Conservation (phyloP, 2,329 filamentous ascomycete species). For the Pseudocercospora eumusae region DNA sequence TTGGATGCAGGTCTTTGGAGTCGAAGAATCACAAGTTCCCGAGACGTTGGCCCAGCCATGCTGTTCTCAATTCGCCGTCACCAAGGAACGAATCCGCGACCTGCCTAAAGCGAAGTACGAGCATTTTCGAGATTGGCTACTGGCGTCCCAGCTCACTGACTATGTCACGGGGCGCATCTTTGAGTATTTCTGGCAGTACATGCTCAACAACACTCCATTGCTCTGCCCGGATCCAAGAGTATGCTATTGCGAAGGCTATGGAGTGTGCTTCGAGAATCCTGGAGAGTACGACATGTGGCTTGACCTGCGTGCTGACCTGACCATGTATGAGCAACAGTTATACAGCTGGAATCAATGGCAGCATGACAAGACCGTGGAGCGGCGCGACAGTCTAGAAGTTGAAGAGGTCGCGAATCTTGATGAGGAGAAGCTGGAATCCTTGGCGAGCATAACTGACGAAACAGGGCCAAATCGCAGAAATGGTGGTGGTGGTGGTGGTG, state of each 20-base stretch:
- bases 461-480: not conserved
- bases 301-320: constrained; percentile 46
- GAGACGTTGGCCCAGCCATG: constrained; percentile 60
- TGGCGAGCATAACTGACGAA: constrained; percentile 14
- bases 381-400: constrained; percentile 14
- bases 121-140: constrained; percentile 61
- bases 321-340: constrained; percentile 46
- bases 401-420: constrained; percentile 38
- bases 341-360: constrained; percentile 45
- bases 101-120: constrained; percentile 58
- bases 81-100: constrained; percentile 56
- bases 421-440: constrained; percentile 42
- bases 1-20: constrained; percentile 49
- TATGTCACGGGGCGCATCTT: constrained; percentile 61
- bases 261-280: constrained; percentile 60
- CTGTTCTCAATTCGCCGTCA: constrained; percentile 65
- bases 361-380: constrained; percentile 40
- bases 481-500: not conserved
- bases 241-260: constrained; percentile 66
- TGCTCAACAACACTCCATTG: constrained; percentile 57
- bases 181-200: constrained; percentile 66
- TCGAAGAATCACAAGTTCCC: constrained; percentile 48
- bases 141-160: constrained; percentile 57
- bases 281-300: constrained; percentile 54
- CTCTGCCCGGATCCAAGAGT: constrained; percentile 56